A percentile compares a stretch with the other conserved stretches of the same genome.
Conservation (phyloP, 768 basidiomycete genomes). For the Coprinopsis cinerea region DNA sequence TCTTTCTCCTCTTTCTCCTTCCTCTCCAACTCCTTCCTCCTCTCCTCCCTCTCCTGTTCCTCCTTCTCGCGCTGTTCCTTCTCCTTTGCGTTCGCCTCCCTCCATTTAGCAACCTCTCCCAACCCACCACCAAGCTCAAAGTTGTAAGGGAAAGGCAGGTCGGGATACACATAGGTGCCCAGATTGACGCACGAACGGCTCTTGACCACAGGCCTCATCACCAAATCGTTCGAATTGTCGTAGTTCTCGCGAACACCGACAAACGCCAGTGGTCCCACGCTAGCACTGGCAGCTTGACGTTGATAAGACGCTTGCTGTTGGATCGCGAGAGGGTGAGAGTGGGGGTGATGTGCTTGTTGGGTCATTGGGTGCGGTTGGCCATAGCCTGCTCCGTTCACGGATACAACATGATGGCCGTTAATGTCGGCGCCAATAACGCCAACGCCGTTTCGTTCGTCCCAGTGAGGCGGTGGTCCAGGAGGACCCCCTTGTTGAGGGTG, state of each 20-base stretch:
- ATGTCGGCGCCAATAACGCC: not conserved
- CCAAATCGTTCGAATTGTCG: constrained; percentile 5
- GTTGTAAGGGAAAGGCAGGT: constrained; percentile 53
- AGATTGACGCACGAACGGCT: constrained; percentile 34
- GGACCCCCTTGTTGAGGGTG: constrained; percentile 4
- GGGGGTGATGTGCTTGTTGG: constrained; percentile 3
- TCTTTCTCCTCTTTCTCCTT: constrained; percentile 5
- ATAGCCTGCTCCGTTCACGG: not conserved
- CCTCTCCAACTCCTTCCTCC: not conserved
- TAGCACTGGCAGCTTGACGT: not conserved
- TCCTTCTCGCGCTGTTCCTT: constrained; percentile 11
- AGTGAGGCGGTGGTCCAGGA: not conserved
- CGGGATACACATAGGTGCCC: constrained; percentile 55
- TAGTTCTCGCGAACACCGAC: constrained; percentile 1
- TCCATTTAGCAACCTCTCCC: constrained; percentile 9
- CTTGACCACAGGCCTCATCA: constrained; percentile 11
- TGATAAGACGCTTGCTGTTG: constrained; percentile 9
- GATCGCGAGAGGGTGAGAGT: not conserved
- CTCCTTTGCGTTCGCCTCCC: constrained; percentile 12
- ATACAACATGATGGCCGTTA: not conserved
- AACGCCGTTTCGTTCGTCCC: not conserved
- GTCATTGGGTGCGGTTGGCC: not conserved
- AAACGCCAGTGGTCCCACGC: not conserved
- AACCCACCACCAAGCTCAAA: constrained; percentile 32
- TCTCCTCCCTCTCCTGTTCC: constrained; percentile 10